Conservation (phyloP, 148 eudicot species). For the Nepenthes mirabilis region DNA sequence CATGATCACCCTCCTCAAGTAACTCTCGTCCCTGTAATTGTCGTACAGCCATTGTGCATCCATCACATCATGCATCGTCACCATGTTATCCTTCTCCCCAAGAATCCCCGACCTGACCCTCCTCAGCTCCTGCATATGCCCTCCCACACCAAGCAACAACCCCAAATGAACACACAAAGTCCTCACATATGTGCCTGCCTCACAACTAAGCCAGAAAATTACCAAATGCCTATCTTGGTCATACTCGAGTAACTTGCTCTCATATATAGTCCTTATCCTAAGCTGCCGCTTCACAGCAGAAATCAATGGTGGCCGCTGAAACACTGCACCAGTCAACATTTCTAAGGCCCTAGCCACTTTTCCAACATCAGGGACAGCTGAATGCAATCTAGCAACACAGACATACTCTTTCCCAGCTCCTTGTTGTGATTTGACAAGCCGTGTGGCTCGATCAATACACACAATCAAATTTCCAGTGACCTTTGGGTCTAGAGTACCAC, state of each 20-base stretch:
- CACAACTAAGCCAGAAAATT: constrained; percentile 93
- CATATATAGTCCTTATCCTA: constrained; percentile 80
- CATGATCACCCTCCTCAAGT: constrained; percentile 79
- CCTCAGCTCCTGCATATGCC: constrained; percentile 92
- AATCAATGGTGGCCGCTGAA: constrained; percentile 84
- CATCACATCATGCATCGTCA: constrained; percentile 92
- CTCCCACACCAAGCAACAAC: constrained; percentile 73
- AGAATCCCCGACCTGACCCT: constrained; percentile 70
- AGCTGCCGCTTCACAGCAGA: constrained; percentile 88
- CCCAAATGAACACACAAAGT: constrained; percentile 98
- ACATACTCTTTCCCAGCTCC: constrained; percentile 98
- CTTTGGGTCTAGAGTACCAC: constrained; percentile 85
- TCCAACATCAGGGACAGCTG: constrained; percentile 56
- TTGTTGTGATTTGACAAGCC: constrained; percentile 85
- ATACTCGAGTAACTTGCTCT: constrained; percentile 75
- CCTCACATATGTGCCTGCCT: constrained; percentile 94
- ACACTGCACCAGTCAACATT: constrained; percentile 69
- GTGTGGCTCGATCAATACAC: constrained; percentile 78
- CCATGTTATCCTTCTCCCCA: constrained; percentile 97
- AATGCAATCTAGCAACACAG: constrained; percentile 75
- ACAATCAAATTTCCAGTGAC: constrained; percentile 90
- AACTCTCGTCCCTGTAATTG: constrained; percentile 80
- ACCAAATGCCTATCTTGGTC: constrained; percentile 64
- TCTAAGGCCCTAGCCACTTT: constrained; percentile 79
- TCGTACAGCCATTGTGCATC: constrained; percentile 91